Base-by-base conservation (phyloP, 441 rosid species). In the Adansonia grandidieri region DNA sequence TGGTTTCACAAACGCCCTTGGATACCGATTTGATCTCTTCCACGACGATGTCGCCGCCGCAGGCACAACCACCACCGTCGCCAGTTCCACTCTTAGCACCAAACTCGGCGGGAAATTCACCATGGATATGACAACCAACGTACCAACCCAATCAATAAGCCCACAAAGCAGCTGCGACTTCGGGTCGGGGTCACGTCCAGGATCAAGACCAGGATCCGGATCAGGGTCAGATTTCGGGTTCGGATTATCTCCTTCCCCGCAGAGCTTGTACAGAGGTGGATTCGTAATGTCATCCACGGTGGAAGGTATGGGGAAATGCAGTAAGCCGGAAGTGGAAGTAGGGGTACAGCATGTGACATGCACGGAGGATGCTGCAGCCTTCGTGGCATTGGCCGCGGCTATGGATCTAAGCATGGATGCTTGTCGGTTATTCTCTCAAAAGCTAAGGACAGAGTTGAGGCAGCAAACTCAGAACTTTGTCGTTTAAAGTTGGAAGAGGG, bases 311-410 rank as follows among this genome's bases (percentile, higher is more conserved):
- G 86, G 83, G 42, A 86, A 82, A 73, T 61, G 84, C 53, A 84
- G 97, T 15, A 90, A 85, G 75, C 94, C 97, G 0, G 91, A 86
- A 81, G 96, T 96, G 76, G 98, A 92, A 79, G 88, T 96, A 0
- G 94, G 99, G 2, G 90, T 90, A 44, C 91, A 88, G 80, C 92
- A 92, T 83, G 97, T 96, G 92, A 91, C 89, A 32, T 96, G 98
- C 87, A 90, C 91, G 71, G 99, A 94, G 92, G 99, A 96, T 65
- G 99, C 97, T 42, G 98, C 97, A 0, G 97, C 91, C 0, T 93
- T 85, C 73, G 97, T 92, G 88, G 97, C 97, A 3, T 47, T 96
- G 24, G 93, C 96, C 2, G 97, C 98, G n/a, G 97, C 98, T 9
- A 84, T 94, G 87, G 96, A 93, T 88, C 93, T 91, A 42, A 91